Percentiles rank a stretch among this genome's conserved stretches.
phyloP scores from a whole-genome alignment of 2,329 filamentous ascomycete species.

The Colletotrichum trifolii region DNA sequence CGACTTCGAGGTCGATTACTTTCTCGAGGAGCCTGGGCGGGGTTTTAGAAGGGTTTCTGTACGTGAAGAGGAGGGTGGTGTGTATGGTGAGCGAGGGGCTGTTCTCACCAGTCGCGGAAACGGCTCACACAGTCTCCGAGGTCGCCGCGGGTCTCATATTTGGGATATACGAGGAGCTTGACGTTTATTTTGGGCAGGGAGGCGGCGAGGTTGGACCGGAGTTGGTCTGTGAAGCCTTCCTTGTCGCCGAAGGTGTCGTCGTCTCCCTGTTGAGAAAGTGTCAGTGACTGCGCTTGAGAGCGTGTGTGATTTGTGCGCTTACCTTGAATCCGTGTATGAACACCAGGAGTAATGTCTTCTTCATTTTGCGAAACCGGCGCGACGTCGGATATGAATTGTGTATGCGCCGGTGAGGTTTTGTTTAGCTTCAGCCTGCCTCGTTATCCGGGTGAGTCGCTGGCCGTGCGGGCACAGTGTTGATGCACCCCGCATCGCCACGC shows the following conservation, averaged over 20 bases:
- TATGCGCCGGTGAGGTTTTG: neutral
- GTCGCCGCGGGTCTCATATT: slow-evolving; percentile 85
- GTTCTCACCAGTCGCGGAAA: slow-evolving; percentile 77
- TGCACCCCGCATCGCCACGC: slow-evolving; percentile 30
- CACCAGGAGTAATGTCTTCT: slow-evolving; percentile 82
- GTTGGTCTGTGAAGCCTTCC: slow-evolving; percentile 76
- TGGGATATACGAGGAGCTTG: slow-evolving; percentile 77
- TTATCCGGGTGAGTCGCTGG: neutral
- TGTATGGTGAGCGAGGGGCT: slow-evolving; percentile 5
- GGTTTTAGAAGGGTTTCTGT: neutral
- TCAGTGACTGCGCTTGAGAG: slow-evolving; percentile 1
- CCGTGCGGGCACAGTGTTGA: slow-evolving; percentile 7
- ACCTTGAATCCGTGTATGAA: slow-evolving; percentile 93
- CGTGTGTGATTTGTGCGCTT: slow-evolving; percentile 19
- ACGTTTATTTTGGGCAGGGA: slow-evolving; percentile 77
- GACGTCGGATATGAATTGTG: slow-evolving; percentile 36
- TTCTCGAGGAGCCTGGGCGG: slow-evolving; percentile 80
- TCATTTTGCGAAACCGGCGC: slow-evolving; percentile 60
- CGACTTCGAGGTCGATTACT: slow-evolving; percentile 94
- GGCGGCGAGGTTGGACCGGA: slow-evolving; percentile 71
- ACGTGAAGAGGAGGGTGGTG: neutral
- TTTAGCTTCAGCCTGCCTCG: slow-evolving; percentile 2
- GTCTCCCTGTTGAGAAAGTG: slow-evolving; percentile 65
- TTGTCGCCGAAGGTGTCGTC: slow-evolving; percentile 79
- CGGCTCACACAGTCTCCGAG: slow-evolving; percentile 75